Base-by-base conservation (phyloP, 495 filamentous ascomycete genomes). In the Penicillium herquei region DNA sequence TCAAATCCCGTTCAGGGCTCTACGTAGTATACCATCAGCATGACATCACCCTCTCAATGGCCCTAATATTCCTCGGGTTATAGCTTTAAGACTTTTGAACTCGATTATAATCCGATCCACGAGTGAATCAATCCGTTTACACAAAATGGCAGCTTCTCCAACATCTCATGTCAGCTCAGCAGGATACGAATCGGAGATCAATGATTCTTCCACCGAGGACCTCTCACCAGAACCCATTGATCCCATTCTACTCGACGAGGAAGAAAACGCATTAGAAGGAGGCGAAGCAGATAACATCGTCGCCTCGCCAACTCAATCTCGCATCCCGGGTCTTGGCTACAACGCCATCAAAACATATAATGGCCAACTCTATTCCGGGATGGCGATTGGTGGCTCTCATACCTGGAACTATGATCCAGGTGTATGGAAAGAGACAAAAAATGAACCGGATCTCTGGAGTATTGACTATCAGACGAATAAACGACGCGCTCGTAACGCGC, bases 321-420 rank as follows among this genome's bases (percentile, higher is more conserved):
- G 39, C 8, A 48, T 54, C 6, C 34, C 9, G 12, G 12, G 12
- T 13, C 34, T 37, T 3, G 63, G 65, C 6, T 72, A 72, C 53
- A 70, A 67, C 44, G 55, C 62, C 1, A 55, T 72, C 5, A 69
- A 72, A 47, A 54, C 64, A 7, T 59, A 67, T 51, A 57, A 65
- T 6, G 67, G 65, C 0, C 65, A 69, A 32, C 53, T 66, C n/a
- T 69, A 69, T 54, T 64, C 67, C 12, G 70, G 67, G 1, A 72
- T 72, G 63, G 62, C 70, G 6, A 56, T 72, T 26, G 70, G 67
- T 16, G 62, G 65, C 16, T 69, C 70, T 7, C 67, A 70, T 21
- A 69, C 62, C 21, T 72, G 70, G 67, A 70, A 63, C 14, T 72
- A 72, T 33, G 64, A 70, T 6, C 52, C 57, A 6, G 65, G 70